A percentile compares a stretch with the other conserved stretches of the same genome.
Evolutionary conservation across 2,329 filamentous ascomycete species (phyloP).

Genomic region (Chaetothyriales sp.): DNA sequence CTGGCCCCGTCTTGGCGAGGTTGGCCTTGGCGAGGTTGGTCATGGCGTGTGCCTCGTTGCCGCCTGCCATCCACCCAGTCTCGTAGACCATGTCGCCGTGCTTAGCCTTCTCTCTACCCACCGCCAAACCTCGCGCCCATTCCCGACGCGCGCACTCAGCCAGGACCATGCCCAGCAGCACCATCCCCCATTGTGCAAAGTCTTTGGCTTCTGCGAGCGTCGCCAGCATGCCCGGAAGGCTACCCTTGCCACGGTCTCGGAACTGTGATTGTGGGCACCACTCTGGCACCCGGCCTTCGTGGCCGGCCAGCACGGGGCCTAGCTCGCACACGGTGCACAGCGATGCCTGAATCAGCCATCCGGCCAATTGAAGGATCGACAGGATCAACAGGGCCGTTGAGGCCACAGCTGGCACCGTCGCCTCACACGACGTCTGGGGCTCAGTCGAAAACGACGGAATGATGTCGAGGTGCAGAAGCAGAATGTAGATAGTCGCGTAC

Average conservation of each 20-base stretch:
- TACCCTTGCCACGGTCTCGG: conserved; percentile 6
- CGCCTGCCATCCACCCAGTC: not conserved
- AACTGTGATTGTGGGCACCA: conserved; percentile 16
- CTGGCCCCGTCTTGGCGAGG: too few relatives aligned
- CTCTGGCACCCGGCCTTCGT: conserved; percentile 8
- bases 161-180: conserved; percentile 5
- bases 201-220: conserved; percentile 25
- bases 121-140: conserved; percentile 3
- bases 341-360: conserved; percentile 9
- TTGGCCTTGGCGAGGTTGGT: too few relatives aligned
- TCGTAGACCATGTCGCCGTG: not conserved
- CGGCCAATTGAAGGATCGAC: conserved; percentile 9
- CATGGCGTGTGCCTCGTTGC: not conserved
- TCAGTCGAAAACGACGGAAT: not conserved
- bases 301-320: conserved; percentile 11
- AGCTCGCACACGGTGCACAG: conserved; percentile 15
- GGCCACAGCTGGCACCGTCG: not conserved
- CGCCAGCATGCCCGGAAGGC: conserved; percentile 39
- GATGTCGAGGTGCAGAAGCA: conserved; percentile 11
- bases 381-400: conserved; percentile 4
- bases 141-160: conserved; percentile 13
- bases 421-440: conserved; percentile 4
- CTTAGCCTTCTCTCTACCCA: not conserved
- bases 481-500: conserved; percentile 9
- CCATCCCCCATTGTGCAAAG: conserved; percentile 11